Evolutionary conservation across 2,329 filamentous ascomycete species (phyloP).

Genomic region (Fusarium graminum): DNA sequence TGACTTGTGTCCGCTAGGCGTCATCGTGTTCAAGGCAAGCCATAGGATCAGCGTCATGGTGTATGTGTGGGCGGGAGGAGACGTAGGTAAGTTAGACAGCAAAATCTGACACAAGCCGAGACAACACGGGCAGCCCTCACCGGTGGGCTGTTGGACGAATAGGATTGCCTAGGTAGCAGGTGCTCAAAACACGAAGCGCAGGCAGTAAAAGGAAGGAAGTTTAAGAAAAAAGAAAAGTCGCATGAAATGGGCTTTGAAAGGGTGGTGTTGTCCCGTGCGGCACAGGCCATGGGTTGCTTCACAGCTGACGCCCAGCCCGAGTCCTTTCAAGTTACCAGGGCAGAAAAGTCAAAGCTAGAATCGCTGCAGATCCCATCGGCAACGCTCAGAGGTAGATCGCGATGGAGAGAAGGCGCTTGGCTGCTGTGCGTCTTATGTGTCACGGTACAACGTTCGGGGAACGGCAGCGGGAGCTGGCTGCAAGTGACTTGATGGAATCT

Average conservation of each 20-base stretch:
- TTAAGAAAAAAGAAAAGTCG: slow-evolving; percentile 37
- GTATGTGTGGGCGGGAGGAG: slow-evolving; percentile 15
- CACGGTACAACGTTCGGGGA: slow-evolving; percentile 37
- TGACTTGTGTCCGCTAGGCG: slow-evolving; percentile 4
- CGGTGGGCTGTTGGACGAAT: slow-evolving; percentile 19
- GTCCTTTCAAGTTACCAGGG: slow-evolving; percentile 4
- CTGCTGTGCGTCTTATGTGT: slow-evolving; percentile 21
- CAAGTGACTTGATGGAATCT: slow-evolving; percentile 21
- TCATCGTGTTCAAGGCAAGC: not conserved
- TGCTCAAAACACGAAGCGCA: slow-evolving; percentile 25
- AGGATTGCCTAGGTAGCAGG: slow-evolving; percentile 10
- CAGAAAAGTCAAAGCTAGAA: slow-evolving; percentile 11
- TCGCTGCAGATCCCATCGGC: slow-evolving; percentile 14
- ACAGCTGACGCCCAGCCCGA: slow-evolving; percentile 8
- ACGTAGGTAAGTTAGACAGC: not conserved
- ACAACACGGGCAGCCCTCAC: slow-evolving; percentile 14
- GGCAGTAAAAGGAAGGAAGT: slow-evolving; percentile 9
- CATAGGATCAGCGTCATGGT: slow-evolving; percentile 7
- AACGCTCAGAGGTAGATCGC: slow-evolving; percentile 35
- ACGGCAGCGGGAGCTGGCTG: slow-evolving; percentile 33
- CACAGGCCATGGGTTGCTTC: slow-evolving; percentile 16
- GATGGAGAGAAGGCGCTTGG: slow-evolving; percentile 22
- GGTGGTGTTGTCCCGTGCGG: slow-evolving; percentile 29
- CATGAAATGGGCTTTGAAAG: slow-evolving; percentile 25
- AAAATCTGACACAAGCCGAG: slow-evolving; percentile 34